Evolutionary conservation across 192 early-diverging fungal species (phyloP).

Genomic region (Lunasporangiospora selenospora): DNA sequence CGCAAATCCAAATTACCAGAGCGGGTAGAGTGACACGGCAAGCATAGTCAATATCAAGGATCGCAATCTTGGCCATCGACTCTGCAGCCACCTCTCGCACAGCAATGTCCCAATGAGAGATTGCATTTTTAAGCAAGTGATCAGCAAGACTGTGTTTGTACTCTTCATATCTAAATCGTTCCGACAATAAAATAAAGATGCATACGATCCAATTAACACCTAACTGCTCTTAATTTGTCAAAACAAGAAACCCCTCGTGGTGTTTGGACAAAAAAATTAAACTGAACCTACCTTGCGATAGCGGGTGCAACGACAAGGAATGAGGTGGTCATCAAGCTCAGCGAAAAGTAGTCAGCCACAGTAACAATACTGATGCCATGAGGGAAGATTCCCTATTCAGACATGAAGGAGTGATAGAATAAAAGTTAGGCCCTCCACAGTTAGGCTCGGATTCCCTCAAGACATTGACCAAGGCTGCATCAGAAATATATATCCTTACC

Average conservation of each 20-base stretch:
- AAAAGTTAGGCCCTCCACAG: neutral
- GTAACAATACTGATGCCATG: constrained; percentile 94
- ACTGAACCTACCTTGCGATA: constrained; percentile 69
- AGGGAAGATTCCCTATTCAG: constrained; percentile 79
- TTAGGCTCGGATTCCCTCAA: neutral
- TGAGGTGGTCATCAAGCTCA: constrained; percentile 82
- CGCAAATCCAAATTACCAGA: constrained; percentile 52
- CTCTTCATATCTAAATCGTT: constrained; percentile 74
- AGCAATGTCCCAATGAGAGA: constrained; percentile 87
- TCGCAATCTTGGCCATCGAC: constrained; percentile 69
- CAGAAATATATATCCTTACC: constrained; percentile 50
- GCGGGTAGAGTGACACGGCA: constrained; percentile 58
- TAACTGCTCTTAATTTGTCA: too few relatives aligned
- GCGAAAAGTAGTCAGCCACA: constrained; percentile 89
- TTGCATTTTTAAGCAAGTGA: constrained; percentile 70
- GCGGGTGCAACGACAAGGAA: constrained; percentile 73
- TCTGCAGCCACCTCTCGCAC: constrained; percentile 83
- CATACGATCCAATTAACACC: too few relatives aligned
- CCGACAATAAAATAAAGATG: too few relatives aligned
- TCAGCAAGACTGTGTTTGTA: constrained; percentile 78
- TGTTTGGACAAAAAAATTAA: neutral
- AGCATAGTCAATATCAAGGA: constrained; percentile 63
- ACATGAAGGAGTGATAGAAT: neutral
- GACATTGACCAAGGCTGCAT: neutral
- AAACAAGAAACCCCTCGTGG: too few relatives aligned